A percentile compares a stretch with the other conserved stretches of the same genome.
These are phyloP conservation scores for Penicillium brasilianum DNA, from an alignment of 2,329 filamentous ascomycete genomes.

Conservation along the genomic window DNA sequence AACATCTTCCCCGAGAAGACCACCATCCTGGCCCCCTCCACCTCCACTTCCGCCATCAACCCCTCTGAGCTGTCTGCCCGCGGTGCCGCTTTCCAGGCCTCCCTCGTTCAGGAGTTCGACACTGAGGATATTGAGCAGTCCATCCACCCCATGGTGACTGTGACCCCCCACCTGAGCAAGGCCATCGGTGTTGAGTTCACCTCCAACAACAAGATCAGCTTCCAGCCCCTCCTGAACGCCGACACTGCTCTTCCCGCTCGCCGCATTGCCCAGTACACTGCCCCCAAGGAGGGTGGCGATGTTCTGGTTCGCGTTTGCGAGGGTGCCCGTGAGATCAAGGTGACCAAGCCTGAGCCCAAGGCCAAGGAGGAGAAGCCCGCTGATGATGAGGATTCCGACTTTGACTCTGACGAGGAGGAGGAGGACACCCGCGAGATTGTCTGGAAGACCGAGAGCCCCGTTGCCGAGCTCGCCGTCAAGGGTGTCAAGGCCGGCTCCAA, in stretches of 20 bases:
- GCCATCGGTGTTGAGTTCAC: slow-evolving; percentile 83
- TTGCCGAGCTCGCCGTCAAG: slow-evolving; percentile 85
- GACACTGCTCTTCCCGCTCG: slow-evolving; percentile 91
- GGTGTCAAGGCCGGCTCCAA: slow-evolving; percentile 86
- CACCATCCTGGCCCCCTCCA: slow-evolving; percentile 80
- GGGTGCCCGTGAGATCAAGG: slow-evolving; percentile 87
- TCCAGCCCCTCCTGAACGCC: slow-evolving; percentile 79
- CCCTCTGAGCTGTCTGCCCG: slow-evolving; percentile 87
- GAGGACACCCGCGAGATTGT: slow-evolving; percentile 88
- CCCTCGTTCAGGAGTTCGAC: slow-evolving; percentile 92
- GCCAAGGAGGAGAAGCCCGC: slow-evolving; percentile 66
- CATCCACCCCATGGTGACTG: slow-evolving; percentile 92
- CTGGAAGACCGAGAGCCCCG: slow-evolving; percentile 82
- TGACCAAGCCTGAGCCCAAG: slow-evolving; percentile 85
- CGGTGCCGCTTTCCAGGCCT: slow-evolving; percentile 94
- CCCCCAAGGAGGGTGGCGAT: slow-evolving; percentile 80
- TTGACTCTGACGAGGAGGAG: slow-evolving; percentile 66
- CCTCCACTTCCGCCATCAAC: slow-evolving; percentile 79
- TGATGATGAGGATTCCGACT: slow-evolving; percentile 65
- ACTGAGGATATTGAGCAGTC: slow-evolving; percentile 92
- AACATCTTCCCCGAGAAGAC: slow-evolving; percentile 82
- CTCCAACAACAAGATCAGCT: slow-evolving; percentile 66
- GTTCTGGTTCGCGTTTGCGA: slow-evolving; percentile 88
- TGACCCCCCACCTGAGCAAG: slow-evolving; percentile 85
- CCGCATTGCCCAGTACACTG: slow-evolving; percentile 77